Evolutionary conservation across 1,139 yeast genomes (phyloP).

Genomic region (Yamadazyma sp.): DNA sequence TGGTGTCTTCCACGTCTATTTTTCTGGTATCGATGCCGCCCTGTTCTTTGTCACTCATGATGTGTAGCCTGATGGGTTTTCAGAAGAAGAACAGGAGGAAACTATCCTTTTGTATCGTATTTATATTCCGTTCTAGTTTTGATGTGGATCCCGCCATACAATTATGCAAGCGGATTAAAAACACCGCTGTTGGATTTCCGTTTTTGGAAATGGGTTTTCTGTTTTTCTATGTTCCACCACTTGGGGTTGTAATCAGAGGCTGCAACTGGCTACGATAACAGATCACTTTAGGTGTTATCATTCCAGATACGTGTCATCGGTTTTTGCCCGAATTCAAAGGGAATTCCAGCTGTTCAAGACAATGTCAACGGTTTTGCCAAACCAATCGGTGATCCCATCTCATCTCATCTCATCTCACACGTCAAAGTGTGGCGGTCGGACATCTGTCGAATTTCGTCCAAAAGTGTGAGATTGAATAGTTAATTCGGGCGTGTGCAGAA

Average conservation of each 20-base stretch:
- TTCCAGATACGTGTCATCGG: too few species aligned
- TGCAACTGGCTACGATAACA: too few species aligned
- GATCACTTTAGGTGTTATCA: too few species aligned
- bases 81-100: background rate
- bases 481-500: background rate
- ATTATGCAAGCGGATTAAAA: background rate
- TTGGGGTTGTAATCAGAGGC: too few species aligned
- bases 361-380: too few species aligned
- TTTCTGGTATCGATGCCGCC: background rate
- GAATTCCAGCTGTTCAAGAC: too few species aligned
- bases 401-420: background rate
- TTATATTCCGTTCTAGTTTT: background rate
- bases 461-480: too few species aligned
- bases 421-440: background rate
- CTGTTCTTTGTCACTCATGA: background rate
- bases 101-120: background rate
- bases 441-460: background rate
- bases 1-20: background rate
- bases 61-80: background rate
- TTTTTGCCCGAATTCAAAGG: too few species aligned
- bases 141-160: slow-evolving; percentile 1
- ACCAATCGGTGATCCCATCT: too few species aligned
- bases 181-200: background rate
- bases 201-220: background rate
- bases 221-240: too few species aligned